Evolutionary conservation across 2,329 filamentous ascomycete species (phyloP).

Genomic region (Hymenoscyphus salicellus): DNA sequence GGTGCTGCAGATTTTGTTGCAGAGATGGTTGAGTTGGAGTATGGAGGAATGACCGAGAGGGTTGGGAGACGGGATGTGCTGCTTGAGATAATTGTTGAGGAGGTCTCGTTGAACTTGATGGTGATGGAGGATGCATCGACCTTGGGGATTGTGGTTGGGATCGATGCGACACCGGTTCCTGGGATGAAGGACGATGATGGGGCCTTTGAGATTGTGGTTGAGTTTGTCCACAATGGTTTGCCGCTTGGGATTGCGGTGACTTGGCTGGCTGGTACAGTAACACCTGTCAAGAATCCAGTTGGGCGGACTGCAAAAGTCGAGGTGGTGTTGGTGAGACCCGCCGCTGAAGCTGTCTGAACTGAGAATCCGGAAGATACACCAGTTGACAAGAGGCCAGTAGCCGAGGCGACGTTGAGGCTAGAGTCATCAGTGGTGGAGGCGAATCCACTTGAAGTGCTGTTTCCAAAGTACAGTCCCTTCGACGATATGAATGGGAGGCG

Average conservation of each 20-base stretch:
- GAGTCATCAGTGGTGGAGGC: background rate
- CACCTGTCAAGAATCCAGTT: background rate
- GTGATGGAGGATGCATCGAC: background rate
- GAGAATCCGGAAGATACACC: background rate
- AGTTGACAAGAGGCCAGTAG: background rate
- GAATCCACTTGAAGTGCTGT: background rate
- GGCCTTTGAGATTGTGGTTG: background rate
- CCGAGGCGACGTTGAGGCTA: background rate
- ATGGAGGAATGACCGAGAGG: background rate
- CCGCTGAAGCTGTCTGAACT: background rate
- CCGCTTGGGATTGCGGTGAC: background rate
- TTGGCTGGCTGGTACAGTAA: background rate
- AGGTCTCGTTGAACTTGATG: background rate
- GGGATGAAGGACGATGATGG: background rate
- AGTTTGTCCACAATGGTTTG: background rate
- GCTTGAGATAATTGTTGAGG: background rate
- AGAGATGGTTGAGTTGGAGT: background rate
- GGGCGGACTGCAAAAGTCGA: background rate
- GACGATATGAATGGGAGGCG: background rate
- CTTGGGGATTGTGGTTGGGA: background rate
- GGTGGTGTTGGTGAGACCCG: background rate
- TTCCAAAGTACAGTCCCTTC: background rate
- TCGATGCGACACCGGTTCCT: background rate
- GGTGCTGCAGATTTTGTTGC: background rate
- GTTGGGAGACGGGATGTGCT: background rate